A percentile compares a stretch with the other conserved stretches of the same genome.
phyloP scores from a whole-genome alignment of 2,329 filamentous ascomycete species.

The Cylindrodendrum hubeiense region DNA sequence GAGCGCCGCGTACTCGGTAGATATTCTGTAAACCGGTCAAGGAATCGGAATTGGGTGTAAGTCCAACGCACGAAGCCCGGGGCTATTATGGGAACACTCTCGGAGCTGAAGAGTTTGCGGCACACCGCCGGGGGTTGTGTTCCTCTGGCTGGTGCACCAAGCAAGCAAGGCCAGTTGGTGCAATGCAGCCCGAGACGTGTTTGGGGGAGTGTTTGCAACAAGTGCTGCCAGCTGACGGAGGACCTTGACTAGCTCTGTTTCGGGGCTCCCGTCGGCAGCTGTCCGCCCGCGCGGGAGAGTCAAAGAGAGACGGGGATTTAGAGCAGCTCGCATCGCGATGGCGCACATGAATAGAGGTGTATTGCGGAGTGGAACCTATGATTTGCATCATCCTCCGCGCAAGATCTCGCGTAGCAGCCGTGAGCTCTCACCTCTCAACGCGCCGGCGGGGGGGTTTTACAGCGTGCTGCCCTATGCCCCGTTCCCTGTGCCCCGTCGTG shows the following conservation, averaged over 20 bases:
- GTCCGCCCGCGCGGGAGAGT: not conserved
- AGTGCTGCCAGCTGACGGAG: slow-evolving; percentile 7
- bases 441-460: not conserved
- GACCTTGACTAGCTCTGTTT: slow-evolving; percentile 13
- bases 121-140: slow-evolving; percentile 41
- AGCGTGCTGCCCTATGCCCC: too few relatives aligned
- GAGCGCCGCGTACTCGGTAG: not conserved
- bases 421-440: too few relatives aligned
- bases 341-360: not conserved
- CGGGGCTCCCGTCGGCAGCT: slow-evolving; percentile 4
- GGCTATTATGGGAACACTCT: slow-evolving; percentile 22
- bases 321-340: not conserved
- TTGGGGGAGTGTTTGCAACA: slow-evolving; percentile 43
- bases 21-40: not conserved
- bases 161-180: not conserved
- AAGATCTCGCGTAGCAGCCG: too few relatives aligned
- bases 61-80: not conserved
- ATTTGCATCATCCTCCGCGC: not conserved
- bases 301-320: not conserved
- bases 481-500: not conserved
- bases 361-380: not conserved
- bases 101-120: slow-evolving; percentile 32
- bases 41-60: not conserved
- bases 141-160: slow-evolving; percentile 30
- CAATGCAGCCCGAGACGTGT: slow-evolving; percentile 8